Conservation (phyloP, 2,329 filamentous ascomycete genomes). For the Aspergillus calidoustus region DNA sequence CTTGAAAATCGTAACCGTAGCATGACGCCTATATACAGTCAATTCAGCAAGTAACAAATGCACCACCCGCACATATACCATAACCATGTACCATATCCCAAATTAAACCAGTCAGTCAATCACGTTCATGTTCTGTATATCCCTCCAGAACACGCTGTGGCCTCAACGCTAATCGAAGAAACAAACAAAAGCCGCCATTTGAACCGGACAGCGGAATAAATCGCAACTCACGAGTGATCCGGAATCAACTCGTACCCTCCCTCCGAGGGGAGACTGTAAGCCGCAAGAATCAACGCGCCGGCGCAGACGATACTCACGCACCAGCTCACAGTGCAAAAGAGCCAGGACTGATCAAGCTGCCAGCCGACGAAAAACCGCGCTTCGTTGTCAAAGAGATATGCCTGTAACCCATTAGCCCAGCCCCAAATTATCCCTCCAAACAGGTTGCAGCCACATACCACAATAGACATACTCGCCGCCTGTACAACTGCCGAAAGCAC, state of each 20-base stretch:
- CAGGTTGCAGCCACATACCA: constrained; percentile 60
- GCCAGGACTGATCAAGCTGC: constrained; percentile 78
- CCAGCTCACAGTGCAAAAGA: constrained; percentile 70
- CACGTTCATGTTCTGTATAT: neutral
- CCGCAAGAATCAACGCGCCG: constrained; percentile 66
- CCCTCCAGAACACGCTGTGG: neutral
- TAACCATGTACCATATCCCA: neutral
- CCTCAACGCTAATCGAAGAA: constrained; percentile 19
- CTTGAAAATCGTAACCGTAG: constrained; percentile 8
- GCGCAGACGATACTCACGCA: constrained; percentile 58
- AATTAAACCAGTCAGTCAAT: neutral
- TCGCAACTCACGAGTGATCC: constrained; percentile 33
- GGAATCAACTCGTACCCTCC: constrained; percentile 83
- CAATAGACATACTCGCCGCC: constrained; percentile 76
- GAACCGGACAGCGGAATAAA: neutral
- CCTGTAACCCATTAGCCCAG: constrained; percentile 53
- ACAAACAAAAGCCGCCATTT: neutral
- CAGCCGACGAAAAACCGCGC: constrained; percentile 83
- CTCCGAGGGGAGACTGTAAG: constrained; percentile 74
- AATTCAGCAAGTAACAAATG: neutral
- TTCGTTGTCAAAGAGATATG: constrained; percentile 82
- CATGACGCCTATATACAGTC: constrained; percentile 6
- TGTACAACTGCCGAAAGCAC: constrained; percentile 69
- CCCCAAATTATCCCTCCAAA: neutral
- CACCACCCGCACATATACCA: neutral